Conservation (phyloP, 805 yeast species). For the Suhomyces sp. region DNA sequence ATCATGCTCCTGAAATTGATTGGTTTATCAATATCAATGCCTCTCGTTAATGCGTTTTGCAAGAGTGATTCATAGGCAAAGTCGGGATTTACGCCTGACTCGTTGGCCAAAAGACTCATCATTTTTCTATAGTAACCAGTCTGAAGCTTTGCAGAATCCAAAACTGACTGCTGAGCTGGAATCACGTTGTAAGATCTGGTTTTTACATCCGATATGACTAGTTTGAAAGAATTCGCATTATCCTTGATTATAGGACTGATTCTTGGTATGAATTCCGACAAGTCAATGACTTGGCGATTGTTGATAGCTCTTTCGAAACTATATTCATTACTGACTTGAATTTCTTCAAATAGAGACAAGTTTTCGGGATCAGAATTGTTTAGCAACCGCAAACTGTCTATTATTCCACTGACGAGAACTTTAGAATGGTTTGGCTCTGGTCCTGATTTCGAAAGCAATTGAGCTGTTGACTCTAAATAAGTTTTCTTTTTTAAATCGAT, state of each 20-base stretch:
- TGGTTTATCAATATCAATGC: constrained; percentile 47
- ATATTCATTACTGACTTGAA: constrained; percentile 16
- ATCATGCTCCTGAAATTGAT: constrained; percentile 41
- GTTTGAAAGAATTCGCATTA: constrained; percentile 10
- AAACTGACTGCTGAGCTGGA: constrained; percentile 51
- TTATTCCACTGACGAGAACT: constrained; percentile 59
- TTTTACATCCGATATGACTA: constrained; percentile 50
- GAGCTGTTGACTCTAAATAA: constrained; percentile 10
- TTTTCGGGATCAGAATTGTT: constrained; percentile 13
- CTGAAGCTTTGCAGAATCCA: constrained; percentile 53
- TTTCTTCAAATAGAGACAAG: constrained; percentile 21
- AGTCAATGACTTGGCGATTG: constrained; percentile 24
- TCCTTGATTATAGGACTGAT: constrained; percentile 12
- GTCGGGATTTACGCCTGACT: constrained; percentile 12
- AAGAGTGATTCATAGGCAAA: constrained; percentile 42
- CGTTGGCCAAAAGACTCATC: constrained; percentile 33
- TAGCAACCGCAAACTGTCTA: constrained; percentile 45
- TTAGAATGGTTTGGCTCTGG: constrained; percentile 1
- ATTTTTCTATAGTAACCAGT: constrained; percentile 57
- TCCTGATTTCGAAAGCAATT: background rate
- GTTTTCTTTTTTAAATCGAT: constrained; percentile 28
- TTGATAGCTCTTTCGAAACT: constrained; percentile 11
- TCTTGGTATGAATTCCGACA: constrained; percentile 18
- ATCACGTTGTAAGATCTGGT: constrained; percentile 46
- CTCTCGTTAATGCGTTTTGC: constrained; percentile 47